Evolutionary conservation across 768 basidiomycete genomes (phyloP).

Genomic region (Gloeophyllum trabeum): DNA sequence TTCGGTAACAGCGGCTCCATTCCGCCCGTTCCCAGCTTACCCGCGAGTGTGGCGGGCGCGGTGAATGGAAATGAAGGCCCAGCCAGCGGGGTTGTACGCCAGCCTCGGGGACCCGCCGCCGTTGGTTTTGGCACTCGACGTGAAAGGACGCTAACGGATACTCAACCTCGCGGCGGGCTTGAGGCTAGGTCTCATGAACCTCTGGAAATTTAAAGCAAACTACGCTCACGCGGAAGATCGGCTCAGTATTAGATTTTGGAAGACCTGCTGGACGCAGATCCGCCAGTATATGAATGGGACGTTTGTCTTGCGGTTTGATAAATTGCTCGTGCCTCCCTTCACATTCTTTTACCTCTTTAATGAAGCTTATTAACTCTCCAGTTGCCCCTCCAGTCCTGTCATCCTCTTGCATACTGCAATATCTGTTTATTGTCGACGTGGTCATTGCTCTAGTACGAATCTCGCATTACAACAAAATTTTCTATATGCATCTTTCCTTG

Average conservation of each 20-base stretch:
- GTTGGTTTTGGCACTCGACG: slow-evolving; percentile 62
- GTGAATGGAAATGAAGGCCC: slow-evolving; percentile 34
- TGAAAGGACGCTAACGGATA: slow-evolving; percentile 31
- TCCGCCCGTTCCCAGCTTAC: slow-evolving; percentile 75
- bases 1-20: slow-evolving; percentile 32
- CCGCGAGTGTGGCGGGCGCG: slow-evolving; percentile 37
- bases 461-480: slow-evolving; percentile 2
- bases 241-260: background rate
- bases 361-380: background rate
- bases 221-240: background rate
- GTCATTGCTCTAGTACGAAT: background rate
- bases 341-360: background rate
- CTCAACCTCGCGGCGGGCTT: slow-evolving; percentile 55
- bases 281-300: background rate
- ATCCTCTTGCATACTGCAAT: background rate
- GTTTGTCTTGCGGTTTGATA: background rate
- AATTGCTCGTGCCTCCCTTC: too few relatives aligned
- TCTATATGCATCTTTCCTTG: background rate
- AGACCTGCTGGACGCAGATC: background rate
- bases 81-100: slow-evolving; percentile 54
- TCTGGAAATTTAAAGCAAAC: slow-evolving; percentile 52
- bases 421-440: background rate
- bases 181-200: slow-evolving; percentile 83
- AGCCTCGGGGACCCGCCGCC: slow-evolving; percentile 75
- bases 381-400: background rate